phyloP scores from a whole-genome alignment of 139 green algal species.

The Yamagishiella unicocca region DNA sequence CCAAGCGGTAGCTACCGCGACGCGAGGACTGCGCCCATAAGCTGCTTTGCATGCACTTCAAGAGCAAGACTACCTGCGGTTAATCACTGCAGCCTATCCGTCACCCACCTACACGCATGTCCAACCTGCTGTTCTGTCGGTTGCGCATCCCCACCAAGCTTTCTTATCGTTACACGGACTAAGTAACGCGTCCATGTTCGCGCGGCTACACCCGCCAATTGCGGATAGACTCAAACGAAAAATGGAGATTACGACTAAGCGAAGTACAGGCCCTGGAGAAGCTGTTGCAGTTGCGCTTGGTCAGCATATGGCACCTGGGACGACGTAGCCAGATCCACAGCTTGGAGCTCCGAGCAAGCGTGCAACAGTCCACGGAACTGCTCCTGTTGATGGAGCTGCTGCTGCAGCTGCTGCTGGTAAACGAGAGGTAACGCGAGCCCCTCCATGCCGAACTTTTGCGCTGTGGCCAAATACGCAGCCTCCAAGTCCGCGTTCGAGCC shows the following conservation, averaged over 20 bases:
- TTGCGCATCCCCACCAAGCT: not conserved
- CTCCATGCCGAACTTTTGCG: conserved; percentile 44
- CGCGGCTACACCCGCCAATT: no score
- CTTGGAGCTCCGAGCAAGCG: not conserved
- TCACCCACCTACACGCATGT: not conserved
- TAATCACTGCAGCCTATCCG: conserved; percentile 23
- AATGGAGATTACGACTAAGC: not conserved
- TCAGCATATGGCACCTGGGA: conserved; percentile 4
- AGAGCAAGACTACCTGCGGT: conserved; percentile 19
- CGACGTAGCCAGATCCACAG: conserved; percentile 2
- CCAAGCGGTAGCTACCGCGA: not conserved
- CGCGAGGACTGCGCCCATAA: not conserved
- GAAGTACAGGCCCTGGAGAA: conserved; percentile 44
- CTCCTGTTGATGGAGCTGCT: conserved; percentile 32
- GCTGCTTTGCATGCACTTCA: conserved; percentile 26
- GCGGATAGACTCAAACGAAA: not conserved
- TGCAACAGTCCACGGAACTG: conserved; percentile 22
- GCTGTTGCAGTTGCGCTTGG: conserved; percentile 27
- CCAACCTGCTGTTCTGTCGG: conserved; percentile 35
- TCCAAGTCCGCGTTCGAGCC: not conserved
- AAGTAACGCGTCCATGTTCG: not conserved
- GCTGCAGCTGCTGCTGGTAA: conserved; percentile 40
- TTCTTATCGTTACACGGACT: not conserved
- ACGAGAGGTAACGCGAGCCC: not conserved
- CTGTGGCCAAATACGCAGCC: conserved; percentile 2